These are phyloP conservation scores for Umbelopsis isabellina DNA, from an alignment of 192 early-diverging fungal genomes.

Conservation along the genomic window DNA sequence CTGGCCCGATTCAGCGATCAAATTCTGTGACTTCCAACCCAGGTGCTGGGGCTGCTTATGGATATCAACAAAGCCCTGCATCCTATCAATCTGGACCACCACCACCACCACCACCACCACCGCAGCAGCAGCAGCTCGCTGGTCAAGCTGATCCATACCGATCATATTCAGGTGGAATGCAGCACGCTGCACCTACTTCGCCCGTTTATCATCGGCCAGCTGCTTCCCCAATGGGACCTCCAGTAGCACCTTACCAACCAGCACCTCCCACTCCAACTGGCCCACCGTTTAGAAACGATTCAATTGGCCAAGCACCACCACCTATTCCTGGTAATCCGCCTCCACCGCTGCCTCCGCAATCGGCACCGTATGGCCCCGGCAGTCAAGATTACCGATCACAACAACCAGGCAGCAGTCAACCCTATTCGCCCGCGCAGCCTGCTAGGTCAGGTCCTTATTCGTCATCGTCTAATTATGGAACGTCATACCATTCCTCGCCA, in stretches of 20 bases:
- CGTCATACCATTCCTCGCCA: not conserved
- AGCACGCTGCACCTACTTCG: too few relatives aligned
- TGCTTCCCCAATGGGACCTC: too few relatives aligned
- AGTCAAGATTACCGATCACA: not conserved
- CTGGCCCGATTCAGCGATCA: conserved; percentile 2
- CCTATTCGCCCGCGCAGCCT: conserved; percentile 3
- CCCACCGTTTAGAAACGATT: too few relatives aligned
- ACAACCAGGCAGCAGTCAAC: not conserved
- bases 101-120: too few relatives aligned
- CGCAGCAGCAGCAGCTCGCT: too few relatives aligned
- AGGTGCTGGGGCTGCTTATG: not conserved
- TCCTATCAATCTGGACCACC: too few relatives aligned
- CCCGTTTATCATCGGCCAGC: too few relatives aligned
- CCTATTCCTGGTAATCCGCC: not conserved
- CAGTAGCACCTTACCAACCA: too few relatives aligned
- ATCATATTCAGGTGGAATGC: too few relatives aligned
- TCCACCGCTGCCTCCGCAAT: conserved; percentile 1
- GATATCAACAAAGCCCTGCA: not conserved
- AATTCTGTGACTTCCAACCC: conserved; percentile 3
- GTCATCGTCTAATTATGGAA: not conserved
- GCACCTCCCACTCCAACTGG: too few relatives aligned
- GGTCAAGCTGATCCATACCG: too few relatives aligned
- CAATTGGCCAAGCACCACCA: not conserved
- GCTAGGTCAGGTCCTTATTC: not conserved
- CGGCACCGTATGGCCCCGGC: not conserved